Conservation (phyloP, 768 basidiomycete genomes). For the Gymnopilus dilepis region DNA sequence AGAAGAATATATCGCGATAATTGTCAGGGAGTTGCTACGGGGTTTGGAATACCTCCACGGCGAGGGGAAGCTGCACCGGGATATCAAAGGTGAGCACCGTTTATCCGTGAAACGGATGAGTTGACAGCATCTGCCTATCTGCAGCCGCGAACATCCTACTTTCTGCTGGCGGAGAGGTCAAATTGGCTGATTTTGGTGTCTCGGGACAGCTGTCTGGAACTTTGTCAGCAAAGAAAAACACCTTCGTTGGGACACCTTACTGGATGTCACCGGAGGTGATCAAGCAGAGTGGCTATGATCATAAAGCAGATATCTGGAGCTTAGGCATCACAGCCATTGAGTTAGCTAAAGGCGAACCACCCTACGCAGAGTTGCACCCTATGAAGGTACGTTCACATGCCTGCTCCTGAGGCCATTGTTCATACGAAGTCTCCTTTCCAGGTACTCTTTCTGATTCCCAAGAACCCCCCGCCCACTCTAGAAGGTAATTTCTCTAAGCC, state of each 20-base stretch:
- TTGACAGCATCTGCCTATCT: slow-evolving; percentile 9
- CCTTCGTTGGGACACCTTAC: slow-evolving; percentile 96
- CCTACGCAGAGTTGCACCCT: slow-evolving; percentile 97
- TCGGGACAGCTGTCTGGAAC: slow-evolving; percentile 96
- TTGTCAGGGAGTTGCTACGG: slow-evolving; percentile 87
- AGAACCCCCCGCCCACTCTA: slow-evolving; percentile 91
- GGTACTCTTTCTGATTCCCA: slow-evolving; percentile 98
- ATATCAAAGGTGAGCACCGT: slow-evolving; percentile 85
- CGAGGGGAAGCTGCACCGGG: slow-evolving; percentile 97
- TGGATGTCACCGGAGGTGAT: slow-evolving; percentile 99
- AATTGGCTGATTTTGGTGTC: slow-evolving; percentile 98
- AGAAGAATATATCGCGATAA: slow-evolving; percentile 99
- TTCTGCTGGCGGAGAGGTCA: slow-evolving; percentile 92
- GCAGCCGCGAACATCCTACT: slow-evolving; percentile 93
- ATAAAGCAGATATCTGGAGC: slow-evolving; percentile 99
- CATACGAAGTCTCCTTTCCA: slow-evolving; percentile 33
- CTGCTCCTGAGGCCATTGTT: background rate
- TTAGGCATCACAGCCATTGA: slow-evolving; percentile 98
- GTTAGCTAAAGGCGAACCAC: slow-evolving; percentile 96
- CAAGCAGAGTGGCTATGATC: slow-evolving; percentile 99
- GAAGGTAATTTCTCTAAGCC: slow-evolving; percentile 91
- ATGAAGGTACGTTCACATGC: slow-evolving; percentile 79
- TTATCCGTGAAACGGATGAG: background rate
- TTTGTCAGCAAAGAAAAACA: slow-evolving; percentile 94
- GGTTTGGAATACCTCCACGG: slow-evolving; percentile 95